Evolutionary conservation across 2,329 filamentous ascomycete genomes (phyloP).

Genomic region (Neonectria neomacrospora): DNA sequence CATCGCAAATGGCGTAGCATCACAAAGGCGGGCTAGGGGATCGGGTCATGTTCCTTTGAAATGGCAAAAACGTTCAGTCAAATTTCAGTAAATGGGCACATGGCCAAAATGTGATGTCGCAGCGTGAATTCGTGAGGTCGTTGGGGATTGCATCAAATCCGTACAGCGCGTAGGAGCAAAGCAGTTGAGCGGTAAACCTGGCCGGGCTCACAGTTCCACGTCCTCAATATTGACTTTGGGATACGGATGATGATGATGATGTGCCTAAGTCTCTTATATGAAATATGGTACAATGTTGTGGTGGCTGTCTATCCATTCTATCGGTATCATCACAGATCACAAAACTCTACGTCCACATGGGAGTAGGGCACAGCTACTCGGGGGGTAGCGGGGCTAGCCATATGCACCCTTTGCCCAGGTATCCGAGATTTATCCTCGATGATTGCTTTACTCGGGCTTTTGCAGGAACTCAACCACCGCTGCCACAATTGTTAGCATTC

Average conservation of each 20-base stretch:
- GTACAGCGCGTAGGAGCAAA: not conserved
- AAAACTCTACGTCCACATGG: not conserved
- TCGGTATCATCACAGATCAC: not conserved
- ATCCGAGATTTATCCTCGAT: not conserved
- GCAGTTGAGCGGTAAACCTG: not conserved
- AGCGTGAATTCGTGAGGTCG: slow-evolving; percentile 28
- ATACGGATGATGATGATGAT: not conserved
- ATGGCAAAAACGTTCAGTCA: slow-evolving; percentile 50
- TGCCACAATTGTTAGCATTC: slow-evolving; percentile 44
- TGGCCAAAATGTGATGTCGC: slow-evolving; percentile 27
- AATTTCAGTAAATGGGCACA: slow-evolving; percentile 32
- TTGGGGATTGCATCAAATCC: not conserved
- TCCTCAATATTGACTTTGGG: not conserved
- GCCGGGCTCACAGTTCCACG: not conserved
- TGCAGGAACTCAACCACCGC: slow-evolving; percentile 73
- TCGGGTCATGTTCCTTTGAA: slow-evolving; percentile 54
- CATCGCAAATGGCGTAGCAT: slow-evolving; percentile 59
- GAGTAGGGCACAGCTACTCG: not conserved
- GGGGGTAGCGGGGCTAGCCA: not conserved
- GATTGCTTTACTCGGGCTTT: slow-evolving; percentile 56
- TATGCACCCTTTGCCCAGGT: not conserved
- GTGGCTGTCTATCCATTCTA: slow-evolving; percentile 22
- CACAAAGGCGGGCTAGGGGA: slow-evolving; percentile 55
- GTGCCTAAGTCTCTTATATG: not conserved
- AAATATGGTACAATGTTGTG: not conserved